Percentiles rank a stretch among this genome's conserved stretches.
phyloP scores from a whole-genome alignment of 129 eudicot genomes.

The Flaveria brownii region DNA sequence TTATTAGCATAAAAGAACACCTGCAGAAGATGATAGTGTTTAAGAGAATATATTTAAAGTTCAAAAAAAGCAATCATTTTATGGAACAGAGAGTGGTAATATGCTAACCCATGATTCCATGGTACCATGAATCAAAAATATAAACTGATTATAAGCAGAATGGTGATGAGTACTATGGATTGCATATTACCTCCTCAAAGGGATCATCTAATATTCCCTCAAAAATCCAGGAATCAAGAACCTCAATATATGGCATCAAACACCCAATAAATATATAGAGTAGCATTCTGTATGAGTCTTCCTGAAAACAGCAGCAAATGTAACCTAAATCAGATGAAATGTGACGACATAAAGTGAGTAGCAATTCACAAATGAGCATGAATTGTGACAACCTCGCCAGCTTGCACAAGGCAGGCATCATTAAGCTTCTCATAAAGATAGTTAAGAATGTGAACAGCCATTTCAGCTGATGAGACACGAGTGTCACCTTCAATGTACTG shows the following conservation, averaged over 20 bases:
- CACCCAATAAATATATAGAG: constrained; percentile 68
- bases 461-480: constrained; percentile 61
- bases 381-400: constrained; percentile 75
- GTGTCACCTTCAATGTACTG: constrained; percentile 50
- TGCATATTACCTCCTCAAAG: constrained; percentile 69
- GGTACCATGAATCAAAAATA: not conserved
- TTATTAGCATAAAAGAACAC: constrained; percentile 87
- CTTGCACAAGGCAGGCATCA: constrained; percentile 84
- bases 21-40: constrained; percentile 40
- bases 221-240: constrained; percentile 93
- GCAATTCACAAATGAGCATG: not conserved
- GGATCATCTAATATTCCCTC: constrained; percentile 96
- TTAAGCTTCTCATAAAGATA: constrained; percentile 71
- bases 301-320: constrained; percentile 51
- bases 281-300: constrained; percentile 86
- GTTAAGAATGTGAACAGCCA: constrained; percentile 78
- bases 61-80: not conserved
- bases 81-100: constrained; percentile 5
- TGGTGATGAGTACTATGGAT: not conserved
- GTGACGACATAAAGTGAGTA: constrained; percentile 1
- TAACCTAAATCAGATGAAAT: constrained; percentile 20
- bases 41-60: not conserved
- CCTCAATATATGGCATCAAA: constrained; percentile 78
- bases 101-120: not conserved
- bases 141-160: not conserved